Conservation (phyloP, 257 asterid species). For the Ilex asprella region DNA sequence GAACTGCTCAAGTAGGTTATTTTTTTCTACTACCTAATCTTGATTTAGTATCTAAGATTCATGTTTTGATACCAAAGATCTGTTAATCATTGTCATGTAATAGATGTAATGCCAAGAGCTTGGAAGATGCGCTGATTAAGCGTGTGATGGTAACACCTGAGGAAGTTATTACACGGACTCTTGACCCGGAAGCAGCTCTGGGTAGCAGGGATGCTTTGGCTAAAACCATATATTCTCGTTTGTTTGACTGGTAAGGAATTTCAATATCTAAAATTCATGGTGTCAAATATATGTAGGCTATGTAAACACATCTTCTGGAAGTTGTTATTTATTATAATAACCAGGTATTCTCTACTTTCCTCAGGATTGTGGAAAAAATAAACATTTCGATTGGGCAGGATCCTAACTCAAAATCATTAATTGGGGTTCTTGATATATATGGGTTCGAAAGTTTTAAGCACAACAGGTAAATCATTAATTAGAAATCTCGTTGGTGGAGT, state of each 20-base stretch:
- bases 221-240: constrained; percentile 77
- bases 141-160: constrained; percentile 99
- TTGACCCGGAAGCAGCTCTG: constrained; percentile 92
- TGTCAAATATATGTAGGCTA: constrained; percentile 4
- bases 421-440: constrained; percentile 96
- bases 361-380: constrained; percentile 93
- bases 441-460: constrained; percentile 94
- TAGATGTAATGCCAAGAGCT: constrained; percentile 91
- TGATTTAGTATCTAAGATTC: constrained; percentile 7
- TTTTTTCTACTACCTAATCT: constrained; percentile 7
- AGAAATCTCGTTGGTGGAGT: not conserved
- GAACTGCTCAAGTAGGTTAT: constrained; percentile 75
- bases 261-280: constrained; percentile 2
- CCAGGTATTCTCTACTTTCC: constrained; percentile 12
- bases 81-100: constrained; percentile 21
- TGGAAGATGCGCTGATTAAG: constrained; percentile 89
- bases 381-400: constrained; percentile 95
- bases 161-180: constrained; percentile 87
- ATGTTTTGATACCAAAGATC: constrained; percentile 4
- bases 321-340: not conserved
- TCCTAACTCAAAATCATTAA: constrained; percentile 87
- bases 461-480: constrained; percentile 35
- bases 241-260: constrained; percentile 72
- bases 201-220: constrained; percentile 97
- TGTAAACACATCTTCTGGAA: not conserved